Evolutionary conservation across 352 stramenopile genomes (phyloP).

Genomic region (Peronosclerospora sorghi): DNA sequence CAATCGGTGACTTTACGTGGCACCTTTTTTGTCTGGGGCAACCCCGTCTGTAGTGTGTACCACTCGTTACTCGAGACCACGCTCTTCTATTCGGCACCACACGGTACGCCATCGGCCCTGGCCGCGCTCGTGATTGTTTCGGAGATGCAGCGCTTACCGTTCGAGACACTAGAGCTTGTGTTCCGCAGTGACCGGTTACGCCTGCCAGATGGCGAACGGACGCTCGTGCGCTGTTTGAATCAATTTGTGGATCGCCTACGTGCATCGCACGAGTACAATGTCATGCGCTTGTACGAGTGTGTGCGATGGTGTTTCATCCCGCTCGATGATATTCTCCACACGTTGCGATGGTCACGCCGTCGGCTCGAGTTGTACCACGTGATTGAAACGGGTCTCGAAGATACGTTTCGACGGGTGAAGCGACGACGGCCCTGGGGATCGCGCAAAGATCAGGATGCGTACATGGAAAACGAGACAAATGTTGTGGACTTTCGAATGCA

Average conservation of each 20-base stretch:
- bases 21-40: conserved; percentile 39
- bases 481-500: conserved; percentile 56
- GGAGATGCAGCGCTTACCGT: conserved; percentile 34
- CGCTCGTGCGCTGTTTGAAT: conserved; percentile 31
- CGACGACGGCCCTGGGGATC: conserved; percentile 22
- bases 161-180: conserved; percentile 49
- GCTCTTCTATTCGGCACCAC: conserved; percentile 45
- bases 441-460: conserved; percentile 16
- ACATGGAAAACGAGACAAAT: conserved; percentile 25
- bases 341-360: conserved; percentile 27
- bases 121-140: conserved; percentile 22
- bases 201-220: conserved; percentile 42
- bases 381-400: conserved; percentile 21
- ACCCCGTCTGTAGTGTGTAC: conserved; percentile 53
- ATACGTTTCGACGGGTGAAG: conserved; percentile 20
- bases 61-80: conserved; percentile 53
- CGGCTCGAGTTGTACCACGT: conserved; percentile 51
- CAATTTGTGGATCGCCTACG: conserved; percentile 15
- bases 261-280: conserved; percentile 24
- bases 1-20: conserved; percentile 21
- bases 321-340: conserved; percentile 41
- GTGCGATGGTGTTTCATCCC: conserved; percentile 59
- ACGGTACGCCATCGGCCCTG: conserved; percentile 13
- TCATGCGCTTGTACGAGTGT: conserved; percentile 41
- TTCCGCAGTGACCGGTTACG: conserved; percentile 51